Evolutionary conservation across 2,329 filamentous ascomycete genomes (phyloP).

Genomic region (Diaporthe velutina): DNA sequence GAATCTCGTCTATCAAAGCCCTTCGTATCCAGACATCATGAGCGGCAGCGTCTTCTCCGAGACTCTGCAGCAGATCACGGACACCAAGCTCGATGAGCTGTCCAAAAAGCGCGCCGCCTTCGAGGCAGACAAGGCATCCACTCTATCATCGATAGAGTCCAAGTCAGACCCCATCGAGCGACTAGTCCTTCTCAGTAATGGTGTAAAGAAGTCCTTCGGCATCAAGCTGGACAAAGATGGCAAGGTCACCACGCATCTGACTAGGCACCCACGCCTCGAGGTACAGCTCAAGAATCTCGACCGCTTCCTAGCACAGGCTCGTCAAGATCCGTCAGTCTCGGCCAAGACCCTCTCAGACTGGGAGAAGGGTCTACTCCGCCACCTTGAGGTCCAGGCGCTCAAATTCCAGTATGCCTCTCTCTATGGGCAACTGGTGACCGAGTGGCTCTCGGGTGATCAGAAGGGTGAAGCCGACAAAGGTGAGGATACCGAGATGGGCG

Average conservation of each 20-base stretch:
- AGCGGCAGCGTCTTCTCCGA: conserved; percentile 55
- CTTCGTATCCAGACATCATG: conserved; percentile 7
- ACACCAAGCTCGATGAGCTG: conserved; percentile 58
- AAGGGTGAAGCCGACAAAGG: conserved; percentile 41
- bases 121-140: conserved; percentile 50
- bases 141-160: conserved; percentile 46
- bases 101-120: conserved; percentile 55
- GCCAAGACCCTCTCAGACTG: conserved; percentile 48
- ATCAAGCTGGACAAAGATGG: conserved; percentile 66
- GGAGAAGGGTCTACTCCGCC: conserved; percentile 52
- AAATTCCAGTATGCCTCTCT: conserved; percentile 59
- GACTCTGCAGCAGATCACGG: conserved; percentile 58
- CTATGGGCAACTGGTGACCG: conserved; percentile 61
- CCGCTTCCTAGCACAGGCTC: conserved; percentile 55
- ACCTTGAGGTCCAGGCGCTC: conserved; percentile 56
- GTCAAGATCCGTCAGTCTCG: conserved; percentile 57
- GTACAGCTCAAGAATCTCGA: conserved; percentile 54
- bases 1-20: background rate
- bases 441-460: conserved; percentile 55
- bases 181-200: conserved; percentile 49
- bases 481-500: conserved; percentile 36
- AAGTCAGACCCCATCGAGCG: conserved; percentile 47
- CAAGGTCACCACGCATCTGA: conserved; percentile 51
- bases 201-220: conserved; percentile 52
- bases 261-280: conserved; percentile 47